phyloP scores from a whole-genome alignment of 805 yeast genomes.

The Crinitomyces ghanaensis region DNA sequence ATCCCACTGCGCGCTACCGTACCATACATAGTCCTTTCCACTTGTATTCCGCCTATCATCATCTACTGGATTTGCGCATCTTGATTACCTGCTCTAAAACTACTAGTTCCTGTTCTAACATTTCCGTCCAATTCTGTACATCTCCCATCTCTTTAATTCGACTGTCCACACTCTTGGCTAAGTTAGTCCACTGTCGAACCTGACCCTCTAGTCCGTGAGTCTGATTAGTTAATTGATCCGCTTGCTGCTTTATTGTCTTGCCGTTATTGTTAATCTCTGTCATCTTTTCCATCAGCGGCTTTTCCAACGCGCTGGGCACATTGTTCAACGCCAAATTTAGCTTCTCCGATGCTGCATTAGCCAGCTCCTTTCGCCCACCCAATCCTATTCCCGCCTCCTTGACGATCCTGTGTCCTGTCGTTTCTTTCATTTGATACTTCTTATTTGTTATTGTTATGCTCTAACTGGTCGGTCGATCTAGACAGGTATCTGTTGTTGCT shows the following conservation, averaged over 20 bases:
- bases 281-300: constrained; percentile 18
- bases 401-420: constrained; percentile 12
- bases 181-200: constrained; percentile 6
- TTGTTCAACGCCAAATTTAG: constrained; percentile 8
- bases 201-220: constrained; percentile 6
- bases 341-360: constrained; percentile 9
- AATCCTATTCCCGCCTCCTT: constrained; percentile 18
- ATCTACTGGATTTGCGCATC: too few species aligned
- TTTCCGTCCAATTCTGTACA: constrained; percentile 50
- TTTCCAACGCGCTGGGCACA: constrained; percentile 14
- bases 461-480: too few species aligned
- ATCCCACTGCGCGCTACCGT: too few species aligned
- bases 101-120: constrained; percentile 59
- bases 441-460: constrained; percentile 1
- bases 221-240: constrained; percentile 4
- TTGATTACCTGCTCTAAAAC: constrained; percentile 49
- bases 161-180: constrained; percentile 8
- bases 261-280: constrained; percentile 16
- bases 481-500: too few species aligned
- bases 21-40: too few species aligned
- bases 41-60: too few species aligned
- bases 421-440: constrained; percentile 14
- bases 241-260: constrained; percentile 13
- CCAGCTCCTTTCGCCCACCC: constrained; percentile 13
- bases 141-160: constrained; percentile 25